These are phyloP conservation scores for Zoysia pacifica DNA, from an alignment of 176 grass and related monocot genomes.

Conservation along the genomic window DNA sequence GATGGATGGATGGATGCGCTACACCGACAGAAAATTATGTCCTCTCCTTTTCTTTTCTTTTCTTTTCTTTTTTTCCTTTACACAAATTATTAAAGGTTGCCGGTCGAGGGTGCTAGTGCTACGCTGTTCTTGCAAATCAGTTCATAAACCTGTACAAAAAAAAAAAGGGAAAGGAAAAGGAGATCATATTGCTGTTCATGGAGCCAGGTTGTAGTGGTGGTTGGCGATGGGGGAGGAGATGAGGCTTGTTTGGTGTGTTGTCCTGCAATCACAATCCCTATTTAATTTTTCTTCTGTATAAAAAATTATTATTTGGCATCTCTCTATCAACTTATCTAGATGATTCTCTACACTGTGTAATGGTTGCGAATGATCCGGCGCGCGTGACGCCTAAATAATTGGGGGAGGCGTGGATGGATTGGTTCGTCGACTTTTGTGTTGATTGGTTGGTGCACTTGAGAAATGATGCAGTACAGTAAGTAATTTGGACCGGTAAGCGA, in stretches of 20 bases:
- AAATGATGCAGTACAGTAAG: too few relatives aligned
- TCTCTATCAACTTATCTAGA: not conserved
- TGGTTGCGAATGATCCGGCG: constrained; percentile 17
- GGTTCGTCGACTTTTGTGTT: not conserved
- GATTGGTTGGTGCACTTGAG: constrained; percentile 31
- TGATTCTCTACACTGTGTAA: not conserved
- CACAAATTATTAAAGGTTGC: not conserved
- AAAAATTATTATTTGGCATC: constrained; percentile 32
- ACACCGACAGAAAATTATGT: not conserved
- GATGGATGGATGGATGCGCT: not conserved
- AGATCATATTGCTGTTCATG: not conserved
- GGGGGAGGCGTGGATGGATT: constrained; percentile 17
- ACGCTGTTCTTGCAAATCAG: constrained; percentile 30
- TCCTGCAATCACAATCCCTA: constrained; percentile 48
- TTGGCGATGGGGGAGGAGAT: constrained; percentile 35
- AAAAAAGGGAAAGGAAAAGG: not conserved
- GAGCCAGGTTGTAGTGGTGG: constrained; percentile 10
- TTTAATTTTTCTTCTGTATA: constrained; percentile 48
- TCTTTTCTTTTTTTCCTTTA: not conserved
- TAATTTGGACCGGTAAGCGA: not conserved
- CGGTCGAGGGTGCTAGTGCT: not conserved
- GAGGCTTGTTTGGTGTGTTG: constrained; percentile 40
- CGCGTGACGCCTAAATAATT: constrained; percentile 37
- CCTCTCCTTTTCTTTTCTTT: not conserved
- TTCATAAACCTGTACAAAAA: not conserved